phyloP scores from a whole-genome alignment of 352 stramenopile species.

The Globisporangium megalacanthum region DNA sequence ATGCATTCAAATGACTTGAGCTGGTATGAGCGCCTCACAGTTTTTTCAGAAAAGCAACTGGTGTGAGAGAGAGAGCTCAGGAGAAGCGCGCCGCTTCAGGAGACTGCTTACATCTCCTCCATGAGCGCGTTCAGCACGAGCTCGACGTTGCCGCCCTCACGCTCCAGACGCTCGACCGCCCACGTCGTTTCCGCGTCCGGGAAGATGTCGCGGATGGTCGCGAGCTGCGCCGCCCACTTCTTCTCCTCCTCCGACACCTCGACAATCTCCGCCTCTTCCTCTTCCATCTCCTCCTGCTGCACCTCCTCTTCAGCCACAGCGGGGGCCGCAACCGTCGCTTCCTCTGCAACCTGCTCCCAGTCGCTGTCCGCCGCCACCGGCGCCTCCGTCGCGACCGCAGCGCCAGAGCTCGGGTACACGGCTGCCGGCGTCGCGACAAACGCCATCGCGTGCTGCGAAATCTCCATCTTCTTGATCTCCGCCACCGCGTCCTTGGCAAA shows the following conservation, averaged over 20 bases:
- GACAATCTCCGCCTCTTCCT: constrained; percentile 32
- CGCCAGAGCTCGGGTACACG: constrained; percentile 15
- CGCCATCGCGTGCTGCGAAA: constrained; percentile 1
- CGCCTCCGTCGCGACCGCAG: constrained; percentile 12
- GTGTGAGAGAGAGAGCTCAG: no score
- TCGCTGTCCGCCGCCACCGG: constrained; percentile 39
- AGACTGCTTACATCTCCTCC: constrained; percentile 80
- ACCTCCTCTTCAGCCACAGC: constrained; percentile 3
- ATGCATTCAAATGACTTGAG: no score
- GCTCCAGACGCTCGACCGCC: constrained; percentile 65
- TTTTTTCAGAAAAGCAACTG: no score
- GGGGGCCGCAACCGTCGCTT: background rate
- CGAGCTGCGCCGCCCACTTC: constrained; percentile 71
- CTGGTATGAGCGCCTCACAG: no score
- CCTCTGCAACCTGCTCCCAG: constrained; percentile 60
- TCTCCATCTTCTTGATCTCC: constrained; percentile 57
- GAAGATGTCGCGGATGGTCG: constrained; percentile 75
- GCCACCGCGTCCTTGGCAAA: constrained; percentile 64
- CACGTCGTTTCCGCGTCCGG: constrained; percentile 37
- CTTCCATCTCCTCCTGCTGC: no score
- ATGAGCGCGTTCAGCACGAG: constrained; percentile 79
- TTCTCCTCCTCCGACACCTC: constrained; percentile 58
- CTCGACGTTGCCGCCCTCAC: constrained; percentile 77
- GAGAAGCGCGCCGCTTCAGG: no score
- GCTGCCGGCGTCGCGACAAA: constrained; percentile 6